These are phyloP conservation scores for Quambalaria eucalypti DNA, from an alignment of 1,284 basidiomycete species.

Conservation along the genomic window DNA sequence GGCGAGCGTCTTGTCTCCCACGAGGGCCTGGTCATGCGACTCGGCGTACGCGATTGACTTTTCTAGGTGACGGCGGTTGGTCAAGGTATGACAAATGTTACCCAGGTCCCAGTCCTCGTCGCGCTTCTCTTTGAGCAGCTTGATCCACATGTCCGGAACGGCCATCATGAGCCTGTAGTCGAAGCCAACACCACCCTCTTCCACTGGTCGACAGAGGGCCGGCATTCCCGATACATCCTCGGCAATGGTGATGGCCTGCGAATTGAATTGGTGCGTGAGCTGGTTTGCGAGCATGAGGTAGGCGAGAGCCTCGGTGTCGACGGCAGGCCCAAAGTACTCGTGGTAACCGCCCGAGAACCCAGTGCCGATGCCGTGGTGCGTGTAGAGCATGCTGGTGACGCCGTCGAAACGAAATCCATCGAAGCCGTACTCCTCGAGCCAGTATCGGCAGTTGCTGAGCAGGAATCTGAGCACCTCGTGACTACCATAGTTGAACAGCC, in stretches of 20 bases:
- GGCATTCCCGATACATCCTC: conserved; percentile 99
- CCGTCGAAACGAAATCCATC: conserved; percentile 98
- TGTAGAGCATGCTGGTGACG: conserved; percentile 97
- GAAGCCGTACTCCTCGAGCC: conserved; percentile 87
- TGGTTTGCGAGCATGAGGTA: conserved; percentile 98
- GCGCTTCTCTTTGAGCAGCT: conserved; percentile 80
- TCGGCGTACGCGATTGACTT: conserved; percentile 91
- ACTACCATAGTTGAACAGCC: conserved; percentile 84
- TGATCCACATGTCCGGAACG: conserved; percentile 99
- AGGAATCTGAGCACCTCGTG: conserved; percentile 92
- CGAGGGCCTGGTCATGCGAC: conserved; percentile 92
- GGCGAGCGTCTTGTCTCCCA: conserved; percentile 93
- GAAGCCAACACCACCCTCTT: conserved; percentile 83
- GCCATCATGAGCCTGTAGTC: conserved; percentile 98
- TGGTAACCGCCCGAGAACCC: conserved; percentile 96
- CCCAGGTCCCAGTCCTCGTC: conserved; percentile 85
- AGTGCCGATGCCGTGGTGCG: conserved; percentile 89
- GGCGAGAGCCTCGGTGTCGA: conserved; percentile 80
- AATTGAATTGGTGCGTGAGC: conserved; percentile 71
- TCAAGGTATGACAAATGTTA: conserved; percentile 79
- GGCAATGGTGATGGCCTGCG: conserved; percentile 76
- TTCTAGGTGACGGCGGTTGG: conserved; percentile 78
- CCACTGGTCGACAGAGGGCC: conserved; percentile 70
- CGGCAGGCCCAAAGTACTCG: conserved; percentile 82
- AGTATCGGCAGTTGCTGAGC: conserved; percentile 87